Conservation (phyloP, 1,139 yeast species). For the Geotrichum phurueaensis region DNA sequence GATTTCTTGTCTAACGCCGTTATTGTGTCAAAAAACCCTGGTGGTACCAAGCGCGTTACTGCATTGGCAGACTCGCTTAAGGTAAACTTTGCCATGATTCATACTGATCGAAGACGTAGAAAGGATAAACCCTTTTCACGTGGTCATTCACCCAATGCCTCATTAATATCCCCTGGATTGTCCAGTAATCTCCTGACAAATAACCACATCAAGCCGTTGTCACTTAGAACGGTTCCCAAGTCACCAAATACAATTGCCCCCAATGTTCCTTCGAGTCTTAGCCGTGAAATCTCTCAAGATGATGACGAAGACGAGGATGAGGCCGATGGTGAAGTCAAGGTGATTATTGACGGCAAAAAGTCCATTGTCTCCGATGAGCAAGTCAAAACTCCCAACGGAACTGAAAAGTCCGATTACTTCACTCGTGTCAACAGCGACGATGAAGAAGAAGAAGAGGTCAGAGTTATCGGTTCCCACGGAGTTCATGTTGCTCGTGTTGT, state of each 20-base stretch:
- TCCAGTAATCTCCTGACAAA: not conserved
- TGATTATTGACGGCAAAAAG: slow-evolving; percentile 13
- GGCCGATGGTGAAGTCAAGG: slow-evolving; percentile 51
- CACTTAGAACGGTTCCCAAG: not conserved
- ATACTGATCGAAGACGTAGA: slow-evolving; percentile 91
- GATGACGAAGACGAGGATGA: slow-evolving; percentile 24
- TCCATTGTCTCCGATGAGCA: not conserved
- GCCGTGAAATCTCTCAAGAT: slow-evolving; percentile 8
- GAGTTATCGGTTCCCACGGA: slow-evolving; percentile 65
- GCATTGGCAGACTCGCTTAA: slow-evolving; percentile 93
- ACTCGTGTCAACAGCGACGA: slow-evolving; percentile 32
- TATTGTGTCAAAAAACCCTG: slow-evolving; percentile 92
- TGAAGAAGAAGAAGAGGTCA: slow-evolving; percentile 57
- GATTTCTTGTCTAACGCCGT: slow-evolving; percentile 81
- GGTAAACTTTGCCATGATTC: slow-evolving; percentile 97
- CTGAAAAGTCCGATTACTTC: slow-evolving; percentile 61
- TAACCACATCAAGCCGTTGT: not conserved
- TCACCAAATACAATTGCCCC: not conserved
- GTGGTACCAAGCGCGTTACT: slow-evolving; percentile 97
- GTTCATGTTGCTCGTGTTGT: slow-evolving; percentile 94
- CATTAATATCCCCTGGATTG: not conserved
- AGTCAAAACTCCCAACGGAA: not conserved
- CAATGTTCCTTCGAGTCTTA: slow-evolving; percentile 14
- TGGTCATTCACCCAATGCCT: not conserved
- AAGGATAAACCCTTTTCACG: slow-evolving; percentile 37